These are phyloP conservation scores for Ganoderma leucocontextum DNA, from an alignment of 1,284 basidiomycete species.

Conservation along the genomic window DNA sequence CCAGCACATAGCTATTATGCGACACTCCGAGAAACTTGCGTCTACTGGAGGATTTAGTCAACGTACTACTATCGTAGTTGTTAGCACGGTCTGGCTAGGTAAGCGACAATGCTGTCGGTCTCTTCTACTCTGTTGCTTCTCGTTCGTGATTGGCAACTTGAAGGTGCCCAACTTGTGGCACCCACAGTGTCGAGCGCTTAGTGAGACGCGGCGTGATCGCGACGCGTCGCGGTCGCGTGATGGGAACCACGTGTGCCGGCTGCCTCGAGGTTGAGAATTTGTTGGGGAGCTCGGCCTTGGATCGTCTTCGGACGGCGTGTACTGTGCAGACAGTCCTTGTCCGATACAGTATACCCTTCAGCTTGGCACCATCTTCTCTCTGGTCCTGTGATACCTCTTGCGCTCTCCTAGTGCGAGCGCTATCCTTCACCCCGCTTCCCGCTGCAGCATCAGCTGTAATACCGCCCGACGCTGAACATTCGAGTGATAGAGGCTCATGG, in stretches of 20 bases:
- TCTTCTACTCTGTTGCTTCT: not conserved
- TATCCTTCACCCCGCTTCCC: slow-evolving; percentile 6
- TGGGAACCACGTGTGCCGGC: slow-evolving; percentile 22
- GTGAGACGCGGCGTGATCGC: slow-evolving; percentile 6
- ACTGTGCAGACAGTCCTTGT: slow-evolving; percentile 8
- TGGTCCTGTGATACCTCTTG: slow-evolving; percentile 18
- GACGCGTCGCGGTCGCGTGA: slow-evolving; percentile 29
- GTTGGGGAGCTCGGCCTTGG: not conserved
- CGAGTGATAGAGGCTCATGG: slow-evolving; percentile 26
- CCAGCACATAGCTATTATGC: not conserved
- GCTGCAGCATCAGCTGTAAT: not conserved
- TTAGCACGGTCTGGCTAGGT: not conserved
- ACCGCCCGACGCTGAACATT: not conserved
- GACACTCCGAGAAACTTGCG: not conserved
- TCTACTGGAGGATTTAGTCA: not conserved
- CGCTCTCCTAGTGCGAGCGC: slow-evolving; percentile 7
- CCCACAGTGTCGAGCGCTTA: not conserved
- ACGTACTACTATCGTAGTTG: not conserved
- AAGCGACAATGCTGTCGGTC: not conserved
- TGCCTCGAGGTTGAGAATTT: slow-evolving; percentile 26
- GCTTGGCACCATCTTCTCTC: slow-evolving; percentile 6
- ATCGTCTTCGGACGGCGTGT: slow-evolving; percentile 7
- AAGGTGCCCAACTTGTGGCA: no score
- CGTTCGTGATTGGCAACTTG: not conserved
- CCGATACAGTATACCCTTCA: slow-evolving; percentile 19